Evolutionary conservation across 306 rosid species (phyloP), one percentile per base, ranked within the genome.

Genomic region (Heteromeles arbutifolia): DNA sequence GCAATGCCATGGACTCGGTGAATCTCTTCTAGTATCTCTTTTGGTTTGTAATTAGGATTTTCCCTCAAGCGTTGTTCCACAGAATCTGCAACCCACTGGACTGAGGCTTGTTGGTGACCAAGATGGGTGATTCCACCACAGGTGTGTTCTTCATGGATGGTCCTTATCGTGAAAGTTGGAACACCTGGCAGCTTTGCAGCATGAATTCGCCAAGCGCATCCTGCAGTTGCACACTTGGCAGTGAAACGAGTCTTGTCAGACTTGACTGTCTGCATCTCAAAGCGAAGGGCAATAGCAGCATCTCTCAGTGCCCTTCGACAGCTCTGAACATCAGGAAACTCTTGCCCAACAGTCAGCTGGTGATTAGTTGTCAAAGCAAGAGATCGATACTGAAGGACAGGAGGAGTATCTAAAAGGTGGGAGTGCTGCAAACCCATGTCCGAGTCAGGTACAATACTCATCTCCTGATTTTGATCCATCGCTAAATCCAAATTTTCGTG

Each of bases 181-280:
- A 82, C 85, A 24, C 85, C 88, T 0, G 90, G 88, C 65, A 87
- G 83, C 74, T 84, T 84, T 61, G 88, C 88, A 77, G 88, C 90
- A 79, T 84, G 90, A 82, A 87, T 87, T 37, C 88, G 77, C 90
- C 90, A 87, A 32, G 90, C 84, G 74, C 90, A 87, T 67, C 88
- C 90, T 32, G 84, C 88, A 22, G 76, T 74, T 54, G 86, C 83
- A 69, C 90, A 87, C 66, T 75, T 87, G 57, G 85, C 90, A 10
- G 86, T 87, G 79, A 84, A 84, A 45, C 88, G 90, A 72, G 85
- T 79, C 73, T 84, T 87, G 79, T 87, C 90, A 74, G 86, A 84
- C 81, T 87, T 87, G 77, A 82, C 78, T 44, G 86, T 84, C 75
- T 80, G 86, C 56, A 84, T 76, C 63, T 84, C 88, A 80, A 87